A percentile compares a stretch with the other conserved stretches of the same genome.
Conservation (phyloP, 1,284 basidiomycete species). For the Tylopilus sp. region DNA sequence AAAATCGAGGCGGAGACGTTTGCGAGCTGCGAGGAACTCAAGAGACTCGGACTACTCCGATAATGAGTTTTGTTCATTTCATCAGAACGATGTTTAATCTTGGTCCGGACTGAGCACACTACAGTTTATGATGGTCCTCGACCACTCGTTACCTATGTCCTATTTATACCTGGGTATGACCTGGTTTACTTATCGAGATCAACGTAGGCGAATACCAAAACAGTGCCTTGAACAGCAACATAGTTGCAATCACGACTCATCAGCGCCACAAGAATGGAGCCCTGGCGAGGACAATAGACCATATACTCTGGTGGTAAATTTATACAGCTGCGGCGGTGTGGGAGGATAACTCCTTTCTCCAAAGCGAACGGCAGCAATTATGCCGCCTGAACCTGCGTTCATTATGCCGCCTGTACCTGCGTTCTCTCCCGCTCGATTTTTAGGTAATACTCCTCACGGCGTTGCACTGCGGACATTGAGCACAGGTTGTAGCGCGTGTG, state of each 20-base stretch:
- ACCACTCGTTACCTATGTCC: conserved; percentile 4
- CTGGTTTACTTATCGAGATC: too few species aligned
- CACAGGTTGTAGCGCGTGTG: not conserved
- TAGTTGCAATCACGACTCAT: not conserved
- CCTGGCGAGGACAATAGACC: conserved; percentile 7
- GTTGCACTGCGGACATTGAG: conserved; percentile 54
- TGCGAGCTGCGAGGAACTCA: conserved; percentile 73
- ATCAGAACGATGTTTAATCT: conserved; percentile 7
- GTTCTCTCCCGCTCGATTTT: conserved; percentile 66
- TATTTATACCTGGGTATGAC: conserved; percentile 30
- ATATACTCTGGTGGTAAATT: conserved; percentile 16
- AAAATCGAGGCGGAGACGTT: conserved; percentile 62
- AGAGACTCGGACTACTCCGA: conserved; percentile 49
- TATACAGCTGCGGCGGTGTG: conserved; percentile 10
- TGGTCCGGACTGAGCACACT: conserved; percentile 7
- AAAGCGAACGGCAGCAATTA: not conserved
- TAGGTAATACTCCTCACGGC: conserved; percentile 79
- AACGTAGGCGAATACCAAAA: too few species aligned
- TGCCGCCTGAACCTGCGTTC: conserved; percentile 25
- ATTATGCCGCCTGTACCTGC: conserved; percentile 18
- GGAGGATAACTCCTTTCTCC: not conserved
- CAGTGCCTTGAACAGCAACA: not conserved
- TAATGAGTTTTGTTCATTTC: conserved; percentile 22
- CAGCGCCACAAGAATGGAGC: conserved; percentile 20
- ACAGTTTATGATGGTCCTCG: conserved; percentile 12